A percentile compares a stretch with the other conserved stretches of the same genome.
These are phyloP conservation scores for Fusarium abutilonis DNA, from an alignment of 2,329 filamentous ascomycete species.

Conservation along the genomic window DNA sequence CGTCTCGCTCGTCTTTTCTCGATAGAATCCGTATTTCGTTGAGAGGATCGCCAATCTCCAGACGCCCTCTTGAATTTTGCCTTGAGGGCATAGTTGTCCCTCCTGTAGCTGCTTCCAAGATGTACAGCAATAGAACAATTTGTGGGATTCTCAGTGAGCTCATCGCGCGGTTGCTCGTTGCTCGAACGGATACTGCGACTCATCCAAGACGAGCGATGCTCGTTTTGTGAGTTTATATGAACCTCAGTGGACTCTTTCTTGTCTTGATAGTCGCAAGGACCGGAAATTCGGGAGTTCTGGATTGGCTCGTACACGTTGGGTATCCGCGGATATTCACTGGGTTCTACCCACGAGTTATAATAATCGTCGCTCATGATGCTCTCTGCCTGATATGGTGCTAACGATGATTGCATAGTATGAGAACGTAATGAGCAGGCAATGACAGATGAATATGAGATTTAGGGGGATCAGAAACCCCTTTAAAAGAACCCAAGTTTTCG, in stretches of 20 bases:
- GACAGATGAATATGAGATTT: background rate
- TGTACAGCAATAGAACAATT: slow-evolving; percentile 24
- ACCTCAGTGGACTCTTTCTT: slow-evolving; percentile 4
- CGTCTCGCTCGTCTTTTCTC: slow-evolving; percentile 32
- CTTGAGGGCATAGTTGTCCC: slow-evolving; percentile 4
- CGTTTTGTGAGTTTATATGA: background rate
- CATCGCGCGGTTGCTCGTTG: slow-evolving; percentile 4
- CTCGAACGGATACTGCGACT: slow-evolving; percentile 1
- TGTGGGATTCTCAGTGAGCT: slow-evolving; percentile 12
- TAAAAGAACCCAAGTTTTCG: slow-evolving; percentile 5
- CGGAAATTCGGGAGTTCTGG: slow-evolving; percentile 10
- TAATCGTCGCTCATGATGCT: slow-evolving; percentile 28
- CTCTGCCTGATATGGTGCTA: slow-evolving; percentile 22
- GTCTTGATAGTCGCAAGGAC: slow-evolving; percentile 12
- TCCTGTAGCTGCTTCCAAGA: slow-evolving; percentile 23
- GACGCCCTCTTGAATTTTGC: background rate
- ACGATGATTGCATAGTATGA: slow-evolving; percentile 15
- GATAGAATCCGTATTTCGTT: slow-evolving; percentile 5
- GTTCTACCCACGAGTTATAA: slow-evolving; percentile 31
- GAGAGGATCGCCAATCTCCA: slow-evolving; percentile 4
- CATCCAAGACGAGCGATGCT: slow-evolving; percentile 11
- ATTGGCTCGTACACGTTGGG: slow-evolving; percentile 42
- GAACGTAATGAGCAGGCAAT: background rate
- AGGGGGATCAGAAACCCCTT: slow-evolving; percentile 5
- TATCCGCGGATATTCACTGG: slow-evolving; percentile 36